A percentile compares a stretch with the other conserved stretches of the same genome.
phyloP scores from a whole-genome alignment of 768 basidiomycete genomes.

The Termitomyces sp. region DNA sequence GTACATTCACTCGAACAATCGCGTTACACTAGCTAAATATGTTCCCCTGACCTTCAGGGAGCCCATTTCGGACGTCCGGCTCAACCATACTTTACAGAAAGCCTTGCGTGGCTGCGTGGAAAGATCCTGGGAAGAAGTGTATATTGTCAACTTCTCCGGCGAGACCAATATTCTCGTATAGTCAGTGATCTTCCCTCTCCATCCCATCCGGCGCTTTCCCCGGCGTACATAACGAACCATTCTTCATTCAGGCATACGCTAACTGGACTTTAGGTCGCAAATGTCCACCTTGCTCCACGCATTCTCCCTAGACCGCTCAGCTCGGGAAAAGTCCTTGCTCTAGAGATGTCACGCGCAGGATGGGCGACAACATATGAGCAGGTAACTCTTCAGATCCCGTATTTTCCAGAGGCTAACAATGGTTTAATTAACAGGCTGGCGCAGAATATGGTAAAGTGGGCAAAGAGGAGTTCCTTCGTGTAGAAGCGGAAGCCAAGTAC shows the following conservation, averaged over 20 bases:
- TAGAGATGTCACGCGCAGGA: conserved; percentile 80
- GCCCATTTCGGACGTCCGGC: conserved; percentile 81
- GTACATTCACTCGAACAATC: conserved; percentile 34
- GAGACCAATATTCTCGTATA: conserved; percentile 83
- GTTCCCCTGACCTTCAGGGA: conserved; percentile 39
- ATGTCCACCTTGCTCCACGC: conserved; percentile 53
- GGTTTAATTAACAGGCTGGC: conserved; percentile 39
- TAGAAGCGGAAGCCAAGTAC: conserved; percentile 71
- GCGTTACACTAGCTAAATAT: not conserved
- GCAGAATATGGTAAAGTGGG: conserved; percentile 77
- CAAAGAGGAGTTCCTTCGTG: conserved; percentile 57
- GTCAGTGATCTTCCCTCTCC: conserved; percentile 41
- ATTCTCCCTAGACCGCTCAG: conserved; percentile 51
- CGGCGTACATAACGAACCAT: not conserved
- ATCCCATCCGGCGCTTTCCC: not conserved
- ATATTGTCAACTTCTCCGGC: conserved; percentile 68
- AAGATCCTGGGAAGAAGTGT: conserved; percentile 57
- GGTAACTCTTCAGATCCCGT: conserved; percentile 22
- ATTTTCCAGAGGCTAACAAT: not conserved
- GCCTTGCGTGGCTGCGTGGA: conserved; percentile 66
- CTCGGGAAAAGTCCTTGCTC: conserved; percentile 49
- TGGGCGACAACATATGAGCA: conserved; percentile 77
- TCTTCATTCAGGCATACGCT: not conserved
- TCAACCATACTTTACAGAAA: conserved; percentile 76
- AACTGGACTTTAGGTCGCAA: conserved; percentile 53